phyloP scores from a whole-genome alignment of 2,329 filamentous ascomycete species.

The Diaporthe sp. region DNA sequence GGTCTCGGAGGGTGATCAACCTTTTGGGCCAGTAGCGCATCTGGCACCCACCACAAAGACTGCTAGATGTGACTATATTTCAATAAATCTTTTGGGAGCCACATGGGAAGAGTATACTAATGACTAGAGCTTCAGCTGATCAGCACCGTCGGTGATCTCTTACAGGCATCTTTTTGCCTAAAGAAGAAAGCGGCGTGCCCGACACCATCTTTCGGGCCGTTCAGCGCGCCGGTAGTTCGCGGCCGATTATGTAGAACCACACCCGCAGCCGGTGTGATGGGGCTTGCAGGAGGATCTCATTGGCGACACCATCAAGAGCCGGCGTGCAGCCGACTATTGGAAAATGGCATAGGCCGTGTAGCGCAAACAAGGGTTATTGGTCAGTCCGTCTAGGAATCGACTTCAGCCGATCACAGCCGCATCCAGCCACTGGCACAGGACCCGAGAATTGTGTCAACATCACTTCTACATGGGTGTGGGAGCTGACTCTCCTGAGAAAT shows the following conservation, averaged over 20 bases:
- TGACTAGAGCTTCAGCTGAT: not conserved
- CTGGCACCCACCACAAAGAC: too few species aligned
- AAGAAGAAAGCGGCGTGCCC: not conserved
- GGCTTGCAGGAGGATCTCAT: not conserved
- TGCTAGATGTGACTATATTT: too few species aligned
- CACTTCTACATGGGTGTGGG: not conserved
- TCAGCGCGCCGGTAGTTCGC: not conserved
- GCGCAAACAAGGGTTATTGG: not conserved
- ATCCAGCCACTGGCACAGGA: not conserved
- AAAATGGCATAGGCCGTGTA: not conserved
- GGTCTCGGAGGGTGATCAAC: too few species aligned
- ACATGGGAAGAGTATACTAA: too few species aligned
- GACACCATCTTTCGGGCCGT: not conserved
- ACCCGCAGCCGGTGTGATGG: not conserved
- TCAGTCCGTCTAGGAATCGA: not conserved
- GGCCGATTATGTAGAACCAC: not conserved
- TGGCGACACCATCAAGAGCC: not conserved
- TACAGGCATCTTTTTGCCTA: not conserved
- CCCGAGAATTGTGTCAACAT: not conserved
- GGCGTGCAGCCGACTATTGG: not conserved
- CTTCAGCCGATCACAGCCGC: constrained; percentile 1
- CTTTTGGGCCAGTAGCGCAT: too few species aligned
- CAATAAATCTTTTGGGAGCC: too few species aligned
- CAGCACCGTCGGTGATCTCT: not conserved
- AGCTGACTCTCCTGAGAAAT: not conserved